Evolutionary conservation across 148 eudicot genomes (phyloP), one percentile per base, ranked within the genome.

Genomic region (Amaranthus hypochondriacus): DNA sequence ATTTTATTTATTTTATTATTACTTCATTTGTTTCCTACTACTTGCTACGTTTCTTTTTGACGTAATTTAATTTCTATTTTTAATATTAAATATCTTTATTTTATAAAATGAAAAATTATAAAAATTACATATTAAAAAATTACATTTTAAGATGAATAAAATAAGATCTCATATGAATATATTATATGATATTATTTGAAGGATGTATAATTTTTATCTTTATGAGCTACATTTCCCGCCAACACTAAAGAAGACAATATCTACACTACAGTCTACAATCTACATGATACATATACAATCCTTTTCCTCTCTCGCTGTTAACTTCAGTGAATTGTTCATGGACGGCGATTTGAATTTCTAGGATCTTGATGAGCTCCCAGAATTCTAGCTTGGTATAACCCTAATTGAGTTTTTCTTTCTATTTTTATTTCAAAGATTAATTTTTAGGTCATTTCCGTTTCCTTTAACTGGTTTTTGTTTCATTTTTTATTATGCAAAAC

Each of bases 311-410:
- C 28, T 10, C 48, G 4, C 3, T 55, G 9, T 62, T 39, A 49
- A 61, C 46, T 52, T 47, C 14, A n/a, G 21, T 9, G 11, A 61
- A 14, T 15, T 13, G 43, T 59, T 75, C 74, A 92, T 92, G 97
- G 91, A 82, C 62, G 89, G 82, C 59, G 76, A 73, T 80, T 82
- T 84, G 54, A 89, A 69, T 81, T 81, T 87, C 14, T 78, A 72
- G 58, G 96, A 90, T 4, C 89, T 87, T 42, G 84, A 76, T 84
- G 89, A 87, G 79, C 88, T 92, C 58, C 99, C 99, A 2, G 97
- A 95, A 75, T 91, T 95, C 75, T 92, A 95, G 81, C 89, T 95
- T 70, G 98, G 98, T 94, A 85, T 76, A 74, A 62, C 87, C 81
- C 87, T 84, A 78, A 43, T 70, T 58, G 53, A 51, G 2, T 58